Evolutionary conservation across 352 stramenopile genomes (phyloP).

Genomic region (Globisporangium mamillatum): DNA sequence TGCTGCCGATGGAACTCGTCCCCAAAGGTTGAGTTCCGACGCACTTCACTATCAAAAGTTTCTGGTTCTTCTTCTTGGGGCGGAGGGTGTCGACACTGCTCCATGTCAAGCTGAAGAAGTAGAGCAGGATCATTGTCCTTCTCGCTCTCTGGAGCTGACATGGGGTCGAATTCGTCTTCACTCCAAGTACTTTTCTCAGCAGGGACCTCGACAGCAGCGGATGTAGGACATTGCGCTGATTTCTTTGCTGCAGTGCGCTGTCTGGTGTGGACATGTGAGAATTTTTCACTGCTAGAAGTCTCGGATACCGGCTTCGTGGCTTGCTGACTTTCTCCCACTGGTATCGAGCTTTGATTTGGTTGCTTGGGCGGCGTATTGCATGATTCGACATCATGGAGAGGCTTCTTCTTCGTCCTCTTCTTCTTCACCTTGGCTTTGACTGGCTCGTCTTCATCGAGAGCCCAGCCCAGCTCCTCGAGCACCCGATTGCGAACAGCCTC

Average conservation of each 20-base stretch:
- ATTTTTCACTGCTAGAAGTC: not conserved
- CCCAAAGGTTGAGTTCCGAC: not conserved
- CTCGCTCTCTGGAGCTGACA: not conserved
- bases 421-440: not conserved
- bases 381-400: not conserved
- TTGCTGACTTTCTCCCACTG: not conserved
- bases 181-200: not conserved
- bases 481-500: slow-evolving; percentile 5
- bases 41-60: not conserved
- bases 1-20: not conserved
- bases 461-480: slow-evolving; percentile 17
- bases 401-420: not conserved
- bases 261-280: not conserved
- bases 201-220: not conserved
- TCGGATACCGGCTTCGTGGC: not conserved
- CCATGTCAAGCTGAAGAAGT: not conserved
- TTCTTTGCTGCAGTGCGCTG: not conserved
- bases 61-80: not conserved
- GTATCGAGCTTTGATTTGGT: too few species aligned
- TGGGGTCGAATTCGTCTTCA: not conserved
- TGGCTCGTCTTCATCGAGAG: not conserved
- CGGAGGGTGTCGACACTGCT: not conserved
- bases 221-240: not conserved
- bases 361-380: too few species aligned
- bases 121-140: not conserved